Conservation (phyloP, 352 stramenopile species). For the Pythium scleroteichum region DNA sequence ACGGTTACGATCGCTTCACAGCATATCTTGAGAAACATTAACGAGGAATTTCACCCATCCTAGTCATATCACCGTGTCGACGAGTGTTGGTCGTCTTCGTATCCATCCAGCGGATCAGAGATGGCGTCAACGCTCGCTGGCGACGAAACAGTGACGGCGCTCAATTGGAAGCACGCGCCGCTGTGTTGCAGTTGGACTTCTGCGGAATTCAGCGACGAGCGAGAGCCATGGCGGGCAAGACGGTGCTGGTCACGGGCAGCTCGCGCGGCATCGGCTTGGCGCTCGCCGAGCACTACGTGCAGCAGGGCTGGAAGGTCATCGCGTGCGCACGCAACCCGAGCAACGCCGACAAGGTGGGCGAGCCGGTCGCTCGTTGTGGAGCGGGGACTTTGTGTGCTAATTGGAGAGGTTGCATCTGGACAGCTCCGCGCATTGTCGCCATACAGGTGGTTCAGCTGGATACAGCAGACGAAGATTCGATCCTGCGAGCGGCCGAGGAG, state of each 20-base stretch:
- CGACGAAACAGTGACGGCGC: conserved; percentile 10
- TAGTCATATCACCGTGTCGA: conserved; percentile 5
- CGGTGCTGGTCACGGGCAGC: conserved; percentile 37
- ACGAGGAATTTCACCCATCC: conserved; percentile 4
- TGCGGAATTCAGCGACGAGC: neutral
- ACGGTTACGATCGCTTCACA: neutral
- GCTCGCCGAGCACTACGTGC: conserved; percentile 30
- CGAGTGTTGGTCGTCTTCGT: conserved; percentile 12
- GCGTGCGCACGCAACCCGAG: conserved; percentile 21
- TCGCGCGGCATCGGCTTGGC: conserved; percentile 36
- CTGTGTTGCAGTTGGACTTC: neutral
- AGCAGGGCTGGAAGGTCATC: conserved; percentile 30
- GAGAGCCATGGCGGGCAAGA: conserved; percentile 24
- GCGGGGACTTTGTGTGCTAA: neutral
- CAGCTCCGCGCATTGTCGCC: conserved; percentile 36
- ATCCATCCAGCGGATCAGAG: conserved; percentile 5
- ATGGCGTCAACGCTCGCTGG: conserved; percentile 4
- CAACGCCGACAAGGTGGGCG: conserved; percentile 32
- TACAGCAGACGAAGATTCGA: conserved; percentile 42
- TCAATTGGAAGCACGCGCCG: conserved; percentile 3
- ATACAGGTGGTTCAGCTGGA: conserved; percentile 53
- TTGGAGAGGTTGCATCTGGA: neutral
- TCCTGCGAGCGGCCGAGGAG: conserved; percentile 32
- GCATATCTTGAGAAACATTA: conserved; percentile 5
- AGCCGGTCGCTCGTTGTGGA: too few species aligned